Evolutionary conservation across 2,329 filamentous ascomycete genomes (phyloP).

Genomic region (Parastagonospora nodorum): DNA sequence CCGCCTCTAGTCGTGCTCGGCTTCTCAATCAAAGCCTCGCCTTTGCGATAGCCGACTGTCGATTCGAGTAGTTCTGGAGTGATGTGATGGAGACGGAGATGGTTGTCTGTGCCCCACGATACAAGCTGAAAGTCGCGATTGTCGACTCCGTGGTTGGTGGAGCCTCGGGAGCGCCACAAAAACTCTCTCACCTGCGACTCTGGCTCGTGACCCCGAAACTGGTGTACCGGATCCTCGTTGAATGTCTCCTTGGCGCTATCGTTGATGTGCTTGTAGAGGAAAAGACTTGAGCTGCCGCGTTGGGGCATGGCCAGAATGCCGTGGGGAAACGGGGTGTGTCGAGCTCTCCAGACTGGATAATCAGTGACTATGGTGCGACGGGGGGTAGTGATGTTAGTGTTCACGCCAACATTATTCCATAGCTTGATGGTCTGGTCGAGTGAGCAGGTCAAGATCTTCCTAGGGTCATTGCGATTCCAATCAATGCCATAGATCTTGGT

Average conservation of each 20-base stretch:
- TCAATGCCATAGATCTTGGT: slow-evolving; percentile 96
- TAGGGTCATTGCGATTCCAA: slow-evolving; percentile 80
- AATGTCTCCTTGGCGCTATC: slow-evolving; percentile 41
- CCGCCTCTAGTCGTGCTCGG: slow-evolving; percentile 80
- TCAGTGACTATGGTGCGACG: slow-evolving; percentile 74
- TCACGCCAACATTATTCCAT: slow-evolving; percentile 75
- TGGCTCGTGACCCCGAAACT: slow-evolving; percentile 60
- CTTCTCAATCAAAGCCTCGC: slow-evolving; percentile 65
- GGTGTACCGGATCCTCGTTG: slow-evolving; percentile 46
- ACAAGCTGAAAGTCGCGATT: slow-evolving; percentile 90
- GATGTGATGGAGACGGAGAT: slow-evolving; percentile 77
- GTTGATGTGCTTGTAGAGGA: slow-evolving; percentile 74
- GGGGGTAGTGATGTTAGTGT: slow-evolving; percentile 49
- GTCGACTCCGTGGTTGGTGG: slow-evolving; percentile 69
- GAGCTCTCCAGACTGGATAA: slow-evolving; percentile 88
- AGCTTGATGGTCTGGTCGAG: slow-evolving; percentile 92
- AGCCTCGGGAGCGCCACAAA: slow-evolving; percentile 80
- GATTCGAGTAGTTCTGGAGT: slow-evolving; percentile 65
- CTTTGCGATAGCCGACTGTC: slow-evolving; percentile 74
- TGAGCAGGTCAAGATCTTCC: slow-evolving; percentile 82
- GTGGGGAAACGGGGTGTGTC: slow-evolving; percentile 87
- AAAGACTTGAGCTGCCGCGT: slow-evolving; percentile 80
- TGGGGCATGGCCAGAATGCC: slow-evolving; percentile 91
- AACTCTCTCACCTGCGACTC: slow-evolving; percentile 79
- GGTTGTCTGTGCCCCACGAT: slow-evolving; percentile 87